A percentile compares a stretch with the other conserved stretches of the same genome.
These are phyloP conservation scores for Bothia castanella DNA, from an alignment of 1,284 basidiomycete species.

Conservation along the genomic window DNA sequence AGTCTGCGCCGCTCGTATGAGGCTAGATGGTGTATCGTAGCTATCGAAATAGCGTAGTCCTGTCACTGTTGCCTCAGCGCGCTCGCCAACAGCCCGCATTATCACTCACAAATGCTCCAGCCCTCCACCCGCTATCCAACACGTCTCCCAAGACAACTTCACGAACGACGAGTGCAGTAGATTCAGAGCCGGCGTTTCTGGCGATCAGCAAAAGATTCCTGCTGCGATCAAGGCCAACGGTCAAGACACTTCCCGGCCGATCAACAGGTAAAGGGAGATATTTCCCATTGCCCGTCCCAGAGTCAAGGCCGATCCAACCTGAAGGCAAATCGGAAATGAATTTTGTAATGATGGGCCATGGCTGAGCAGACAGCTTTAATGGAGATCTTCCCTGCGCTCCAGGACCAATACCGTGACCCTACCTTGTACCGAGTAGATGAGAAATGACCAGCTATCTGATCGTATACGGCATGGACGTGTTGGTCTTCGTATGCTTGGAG, in stretches of 20 bases:
- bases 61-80: constrained; percentile 31
- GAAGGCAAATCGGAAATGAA: constrained; percentile 76
- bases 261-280: constrained; percentile 74
- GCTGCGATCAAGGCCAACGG: constrained; percentile 82
- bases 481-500: constrained; percentile 62
- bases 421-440: constrained; percentile 94
- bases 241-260: constrained; percentile 58
- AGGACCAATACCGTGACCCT: constrained; percentile 16
- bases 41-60: constrained; percentile 95
- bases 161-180: constrained; percentile 33
- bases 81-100: neutral
- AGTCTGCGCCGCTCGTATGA: constrained; percentile 66
- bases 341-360: constrained; percentile 88
- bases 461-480: constrained; percentile 86
- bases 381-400: neutral
- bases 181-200: constrained; percentile 46
- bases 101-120: constrained; percentile 69
- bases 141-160: constrained; percentile 80
- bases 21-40: constrained; percentile 91
- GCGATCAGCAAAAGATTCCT: constrained; percentile 76
- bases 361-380: constrained; percentile 43
- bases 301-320: constrained; percentile 86
- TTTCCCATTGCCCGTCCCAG: constrained; percentile 97
- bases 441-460: constrained; percentile 89
- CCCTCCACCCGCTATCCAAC: constrained; percentile 65